Conservation (phyloP, 306 rosid genomes). For the Fragaria iinumae region DNA sequence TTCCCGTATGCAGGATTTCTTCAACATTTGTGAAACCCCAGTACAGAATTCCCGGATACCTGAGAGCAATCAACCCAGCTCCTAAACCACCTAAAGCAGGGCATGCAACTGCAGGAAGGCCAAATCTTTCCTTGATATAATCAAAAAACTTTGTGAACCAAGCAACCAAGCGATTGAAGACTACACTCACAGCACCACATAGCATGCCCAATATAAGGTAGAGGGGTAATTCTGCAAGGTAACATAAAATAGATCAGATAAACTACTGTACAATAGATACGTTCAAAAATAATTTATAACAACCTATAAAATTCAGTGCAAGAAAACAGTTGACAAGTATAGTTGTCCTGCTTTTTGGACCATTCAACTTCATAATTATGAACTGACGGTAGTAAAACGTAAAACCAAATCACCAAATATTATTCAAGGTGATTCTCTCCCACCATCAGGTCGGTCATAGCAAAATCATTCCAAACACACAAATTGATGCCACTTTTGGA, state of each 20-base stretch:
- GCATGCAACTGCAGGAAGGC: slow-evolving; percentile 80
- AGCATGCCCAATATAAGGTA: slow-evolving; percentile 98
- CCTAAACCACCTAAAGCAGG: slow-evolving; percentile 98
- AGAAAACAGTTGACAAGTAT: not conserved
- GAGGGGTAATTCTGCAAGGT: slow-evolving; percentile 80
- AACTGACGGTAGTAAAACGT: not conserved
- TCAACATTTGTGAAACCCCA: slow-evolving; percentile 99
- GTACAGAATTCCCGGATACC: slow-evolving; percentile 94
- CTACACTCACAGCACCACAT: slow-evolving; percentile 94
- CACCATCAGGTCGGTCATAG: slow-evolving; percentile 1
- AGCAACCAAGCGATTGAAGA: slow-evolving; percentile 73
- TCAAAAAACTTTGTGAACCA: slow-evolving; percentile 80
- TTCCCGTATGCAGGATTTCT: slow-evolving; percentile 95
- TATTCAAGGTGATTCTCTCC: not conserved
- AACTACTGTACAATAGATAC: slow-evolving; percentile 26
- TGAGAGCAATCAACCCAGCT: slow-evolving; percentile 94
- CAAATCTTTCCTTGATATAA: slow-evolving; percentile 71
- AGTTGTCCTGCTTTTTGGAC: not conserved
- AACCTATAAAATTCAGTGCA: not conserved
- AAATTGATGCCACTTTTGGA: not conserved
- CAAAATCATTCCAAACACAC: slow-evolving; percentile 1
- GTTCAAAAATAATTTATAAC: not conserved
- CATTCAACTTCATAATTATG: not conserved
- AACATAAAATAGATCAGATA: slow-evolving; percentile 29
- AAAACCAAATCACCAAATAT: not conserved